phyloP scores from a whole-genome alignment of 2,329 filamentous ascomycete genomes.

The Didymellaceae sp. region DNA sequence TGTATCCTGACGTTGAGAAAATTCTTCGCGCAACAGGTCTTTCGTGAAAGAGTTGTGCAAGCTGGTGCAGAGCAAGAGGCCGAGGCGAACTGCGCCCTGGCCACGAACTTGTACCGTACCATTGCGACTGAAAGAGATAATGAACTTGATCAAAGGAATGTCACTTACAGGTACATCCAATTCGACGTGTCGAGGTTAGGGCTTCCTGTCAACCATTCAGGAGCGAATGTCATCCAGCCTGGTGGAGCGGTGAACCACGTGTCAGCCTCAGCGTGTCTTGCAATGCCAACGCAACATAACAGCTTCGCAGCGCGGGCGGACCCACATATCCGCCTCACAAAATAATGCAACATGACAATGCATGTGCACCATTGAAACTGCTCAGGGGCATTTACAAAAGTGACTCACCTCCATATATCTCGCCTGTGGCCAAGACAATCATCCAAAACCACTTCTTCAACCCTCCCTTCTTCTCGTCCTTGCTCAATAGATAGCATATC shows the following conservation, averaged over 20 bases:
- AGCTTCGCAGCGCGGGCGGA: conserved; percentile 27
- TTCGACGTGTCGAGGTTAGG: conserved; percentile 64
- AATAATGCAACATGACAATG: conserved; percentile 19
- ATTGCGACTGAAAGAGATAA: not conserved
- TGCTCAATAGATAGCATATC: conserved; percentile 61
- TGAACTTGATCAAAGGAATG: not conserved
- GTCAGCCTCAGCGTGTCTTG: conserved; percentile 41
- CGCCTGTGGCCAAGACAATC: conserved; percentile 64
- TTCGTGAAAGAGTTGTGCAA: not conserved
- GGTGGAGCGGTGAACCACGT: conserved; percentile 44
- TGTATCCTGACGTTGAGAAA: not conserved
- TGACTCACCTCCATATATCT: conserved; percentile 64
- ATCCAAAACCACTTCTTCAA: conserved; percentile 61
- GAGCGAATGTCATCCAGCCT: conserved; percentile 70
- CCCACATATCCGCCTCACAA: conserved; percentile 30
- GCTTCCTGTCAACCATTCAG: conserved; percentile 68
- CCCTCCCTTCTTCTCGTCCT: conserved; percentile 46
- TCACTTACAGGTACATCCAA: conserved; percentile 62
- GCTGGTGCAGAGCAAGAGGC: conserved; percentile 1
- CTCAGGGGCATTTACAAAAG: conserved; percentile 9
- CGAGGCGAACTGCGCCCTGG: conserved; percentile 1
- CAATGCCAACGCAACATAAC: conserved; percentile 21
- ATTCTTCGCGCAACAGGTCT: not conserved
- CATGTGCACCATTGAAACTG: conserved; percentile 18
- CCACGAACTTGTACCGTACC: not conserved